Evolutionary conservation across 2,329 filamentous ascomycete genomes (phyloP), one percentile per base, ranked within the genome.

Genomic region (Colletotrichum sp.): DNA sequence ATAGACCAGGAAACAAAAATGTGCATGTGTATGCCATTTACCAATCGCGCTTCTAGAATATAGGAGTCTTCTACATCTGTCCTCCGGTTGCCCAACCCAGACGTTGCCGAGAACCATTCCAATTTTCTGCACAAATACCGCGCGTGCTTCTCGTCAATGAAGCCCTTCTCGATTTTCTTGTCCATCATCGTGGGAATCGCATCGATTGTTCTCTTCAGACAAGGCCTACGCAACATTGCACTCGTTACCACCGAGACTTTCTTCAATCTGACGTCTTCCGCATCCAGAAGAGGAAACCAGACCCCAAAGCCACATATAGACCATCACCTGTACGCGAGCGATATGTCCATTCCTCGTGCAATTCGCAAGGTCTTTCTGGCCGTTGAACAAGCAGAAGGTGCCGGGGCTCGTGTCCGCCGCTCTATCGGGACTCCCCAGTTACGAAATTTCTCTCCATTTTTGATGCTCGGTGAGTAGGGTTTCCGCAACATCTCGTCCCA

Each of bases 401-500:
- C 93, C 0, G 96, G 97, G 72, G 96, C 96, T 7, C 91, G 93
- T 77, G 96, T 99, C 16, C 92, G 96, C 78, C 93, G 96, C 75
- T 96, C 95, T 57, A 95, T 99, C 79, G 96, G 96, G 79, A 98
- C 95, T 1, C 90, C 94, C 7, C 90, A 94, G 79, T 90, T 99
- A 26, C 92, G 93, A 82, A 95, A 98, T 88, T 94, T 99, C 85
- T 95, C 93, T 16, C 97, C 96, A 0, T 98, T 99, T 86, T 90
- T 98, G 60, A 98, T 99, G 96, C 94, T 98, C 63, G 96, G 99
- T 84, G 95, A 98, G 87, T 98, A 32, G 7, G 30, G 9, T 98
- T 87, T 92, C 89, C 71, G 92, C 39, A 44, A 44, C 8, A 44
- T 44, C 8, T 44, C 39, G 16, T n/a, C 16, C 36, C 36, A 34